phyloP scores from a whole-genome alignment of 163 green algal species.

The Chlamydomonas reinhardtii region DNA sequence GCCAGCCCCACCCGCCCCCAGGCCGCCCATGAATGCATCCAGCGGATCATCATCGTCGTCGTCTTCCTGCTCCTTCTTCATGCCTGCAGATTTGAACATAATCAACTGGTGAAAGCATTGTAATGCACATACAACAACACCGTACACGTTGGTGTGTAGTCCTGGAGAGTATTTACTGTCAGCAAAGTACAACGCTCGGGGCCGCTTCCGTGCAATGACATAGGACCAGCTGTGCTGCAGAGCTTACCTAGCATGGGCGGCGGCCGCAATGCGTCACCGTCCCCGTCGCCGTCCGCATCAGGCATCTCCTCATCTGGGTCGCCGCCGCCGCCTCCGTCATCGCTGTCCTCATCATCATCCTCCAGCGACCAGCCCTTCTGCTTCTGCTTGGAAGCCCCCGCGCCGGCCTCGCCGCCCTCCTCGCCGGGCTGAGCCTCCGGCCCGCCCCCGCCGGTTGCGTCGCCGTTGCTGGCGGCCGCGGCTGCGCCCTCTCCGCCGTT shows the following conservation, averaged over 20 bases:
- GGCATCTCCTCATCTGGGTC: slow-evolving; percentile 39
- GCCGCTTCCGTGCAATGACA: no score
- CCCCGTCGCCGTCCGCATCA: slow-evolving; percentile 10
- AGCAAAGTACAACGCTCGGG: no score
- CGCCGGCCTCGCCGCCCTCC: background rate
- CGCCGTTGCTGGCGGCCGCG: slow-evolving; percentile 36
- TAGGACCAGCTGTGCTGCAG: no score
- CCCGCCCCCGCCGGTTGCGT: background rate
- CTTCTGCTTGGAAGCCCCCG: background rate
- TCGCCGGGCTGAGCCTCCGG: slow-evolving; percentile 28
- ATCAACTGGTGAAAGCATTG: no score
- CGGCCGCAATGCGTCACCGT: background rate
- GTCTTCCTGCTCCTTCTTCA: slow-evolving; percentile 32
- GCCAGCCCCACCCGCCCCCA: background rate
- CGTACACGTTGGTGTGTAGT: no score
- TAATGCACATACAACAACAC: no score
- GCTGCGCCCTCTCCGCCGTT: slow-evolving; percentile 12
- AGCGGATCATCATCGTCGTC: slow-evolving; percentile 22
- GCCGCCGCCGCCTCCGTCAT: slow-evolving; percentile 6
- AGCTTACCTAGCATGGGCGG: slow-evolving; percentile 6
- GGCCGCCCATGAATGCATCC: background rate
- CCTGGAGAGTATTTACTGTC: no score
- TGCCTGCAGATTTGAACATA: no score
- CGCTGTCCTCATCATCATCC: slow-evolving; percentile 73
- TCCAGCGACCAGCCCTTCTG: slow-evolving; percentile 70